These are phyloP conservation scores for Colletotrichum abscissum DNA, from an alignment of 2,329 filamentous ascomycete species.

Conservation along the genomic window DNA sequence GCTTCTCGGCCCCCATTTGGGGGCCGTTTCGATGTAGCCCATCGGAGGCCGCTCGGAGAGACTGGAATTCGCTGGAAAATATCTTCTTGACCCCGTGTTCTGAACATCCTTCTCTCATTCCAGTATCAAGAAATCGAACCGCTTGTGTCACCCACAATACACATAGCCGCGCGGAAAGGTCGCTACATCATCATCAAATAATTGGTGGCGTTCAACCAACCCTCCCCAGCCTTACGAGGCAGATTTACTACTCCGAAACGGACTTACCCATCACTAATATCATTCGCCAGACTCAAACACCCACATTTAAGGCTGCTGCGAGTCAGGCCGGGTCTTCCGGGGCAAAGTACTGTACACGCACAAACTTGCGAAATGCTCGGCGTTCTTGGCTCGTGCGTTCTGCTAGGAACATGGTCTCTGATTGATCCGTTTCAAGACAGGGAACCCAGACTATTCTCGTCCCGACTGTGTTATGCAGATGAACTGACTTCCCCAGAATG, in stretches of 20 bases:
- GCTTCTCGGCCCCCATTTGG: slow-evolving; percentile 19
- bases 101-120: neutral
- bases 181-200: neutral
- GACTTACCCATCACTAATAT: neutral
- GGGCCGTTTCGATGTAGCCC: slow-evolving; percentile 2
- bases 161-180: neutral
- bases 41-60: slow-evolving; percentile 19
- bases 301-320: slow-evolving; percentile 20
- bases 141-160: neutral
- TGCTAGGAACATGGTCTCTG: neutral
- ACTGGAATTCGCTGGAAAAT: too few species aligned
- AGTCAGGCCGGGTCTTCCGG: neutral
- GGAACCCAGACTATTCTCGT: slow-evolving; percentile 1
- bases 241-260: slow-evolving; percentile 3
- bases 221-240: slow-evolving; percentile 25
- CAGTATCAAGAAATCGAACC: neutral
- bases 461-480: neutral
- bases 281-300: neutral
- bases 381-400: neutral
- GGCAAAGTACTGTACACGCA: neutral
- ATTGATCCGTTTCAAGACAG: neutral
- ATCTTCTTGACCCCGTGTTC: neutral
- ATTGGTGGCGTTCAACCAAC: neutral
- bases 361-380: neutral
- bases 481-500: neutral